A percentile compares a stretch with the other conserved stretches of the same genome.
These are phyloP conservation scores for Blastocystis sp. DNA, from an alignment of 352 stramenopile genomes.

Conservation along the genomic window DNA sequence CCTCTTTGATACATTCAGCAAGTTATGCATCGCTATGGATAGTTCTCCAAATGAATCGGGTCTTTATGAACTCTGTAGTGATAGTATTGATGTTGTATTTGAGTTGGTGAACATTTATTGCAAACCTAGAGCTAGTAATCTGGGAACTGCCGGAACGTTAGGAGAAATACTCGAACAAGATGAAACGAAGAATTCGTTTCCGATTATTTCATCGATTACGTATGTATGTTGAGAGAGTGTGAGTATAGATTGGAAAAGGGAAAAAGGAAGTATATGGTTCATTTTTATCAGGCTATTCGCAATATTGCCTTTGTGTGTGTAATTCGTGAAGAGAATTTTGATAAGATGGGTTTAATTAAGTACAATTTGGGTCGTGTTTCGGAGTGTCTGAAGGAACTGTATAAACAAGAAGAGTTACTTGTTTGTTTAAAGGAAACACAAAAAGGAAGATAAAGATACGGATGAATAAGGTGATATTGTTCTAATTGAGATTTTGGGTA, in stretches of 20 bases:
- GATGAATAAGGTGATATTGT: too few relatives aligned
- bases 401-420: constrained; percentile 8
- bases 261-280: constrained; percentile 55
- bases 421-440: constrained; percentile 29
- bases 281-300: constrained; percentile 53
- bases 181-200: neutral
- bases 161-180: neutral
- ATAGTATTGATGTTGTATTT: constrained; percentile 60
- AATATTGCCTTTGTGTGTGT: constrained; percentile 52
- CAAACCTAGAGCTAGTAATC: neutral
- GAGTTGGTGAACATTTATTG: constrained; percentile 58
- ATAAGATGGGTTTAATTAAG: constrained; percentile 53
- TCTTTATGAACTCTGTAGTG: constrained; percentile 59
- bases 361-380: constrained; percentile 51
- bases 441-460: neutral
- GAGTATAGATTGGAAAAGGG: constrained; percentile 46
- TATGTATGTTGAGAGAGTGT: neutral
- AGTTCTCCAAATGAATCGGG: constrained; percentile 38
- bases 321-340: constrained; percentile 59
- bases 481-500: too few relatives aligned
- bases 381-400: constrained; percentile 28
- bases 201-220: constrained; percentile 29
- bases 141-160: neutral
- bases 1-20: constrained; percentile 55
- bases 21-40: constrained; percentile 60